Percentiles rank a stretch among this genome's conserved stretches.
Conservation (phyloP, 2,329 filamentous ascomycete species). For the Alternaria sp. region DNA sequence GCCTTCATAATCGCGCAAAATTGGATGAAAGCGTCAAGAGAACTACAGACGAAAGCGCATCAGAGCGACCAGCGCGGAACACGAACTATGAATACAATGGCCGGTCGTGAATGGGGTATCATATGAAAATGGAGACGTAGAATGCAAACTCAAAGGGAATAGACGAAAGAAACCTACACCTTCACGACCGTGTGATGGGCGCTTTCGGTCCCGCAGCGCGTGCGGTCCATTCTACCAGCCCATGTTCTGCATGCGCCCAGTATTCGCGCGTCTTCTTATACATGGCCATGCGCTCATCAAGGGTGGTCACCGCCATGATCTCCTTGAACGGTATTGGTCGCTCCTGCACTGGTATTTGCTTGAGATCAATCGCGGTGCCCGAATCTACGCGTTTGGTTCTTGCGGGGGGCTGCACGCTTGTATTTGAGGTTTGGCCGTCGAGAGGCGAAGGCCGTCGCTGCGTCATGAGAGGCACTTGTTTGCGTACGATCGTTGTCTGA, state of each 20-base stretch:
- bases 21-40: not conserved
- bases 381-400: constrained; percentile 39
- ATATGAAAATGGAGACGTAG: not conserved
- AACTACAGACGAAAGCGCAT: not conserved
- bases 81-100: not conserved
- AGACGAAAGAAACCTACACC: not conserved
- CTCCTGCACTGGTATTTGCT: constrained; percentile 20
- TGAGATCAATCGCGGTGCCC: constrained; percentile 39
- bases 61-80: not conserved
- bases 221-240: constrained; percentile 36
- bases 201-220: constrained; percentile 6
- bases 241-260: constrained; percentile 45
- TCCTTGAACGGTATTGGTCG: constrained; percentile 41
- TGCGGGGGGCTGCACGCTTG: constrained; percentile 1
- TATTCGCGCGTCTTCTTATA: constrained; percentile 44
- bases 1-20: not conserved
- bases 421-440: not conserved
- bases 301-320: constrained; percentile 32
- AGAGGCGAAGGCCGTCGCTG: not conserved
- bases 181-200: not conserved
- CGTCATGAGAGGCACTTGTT: not conserved
- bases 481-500: not conserved
- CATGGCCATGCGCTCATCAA: constrained; percentile 37
- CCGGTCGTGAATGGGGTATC: not conserved
- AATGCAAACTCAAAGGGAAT: not conserved